A percentile compares a stretch with the other conserved stretches of the same genome.
These are phyloP conservation scores for Cicer yamashitae DNA, from an alignment of 306 rosid genomes.

Conservation along the genomic window DNA sequence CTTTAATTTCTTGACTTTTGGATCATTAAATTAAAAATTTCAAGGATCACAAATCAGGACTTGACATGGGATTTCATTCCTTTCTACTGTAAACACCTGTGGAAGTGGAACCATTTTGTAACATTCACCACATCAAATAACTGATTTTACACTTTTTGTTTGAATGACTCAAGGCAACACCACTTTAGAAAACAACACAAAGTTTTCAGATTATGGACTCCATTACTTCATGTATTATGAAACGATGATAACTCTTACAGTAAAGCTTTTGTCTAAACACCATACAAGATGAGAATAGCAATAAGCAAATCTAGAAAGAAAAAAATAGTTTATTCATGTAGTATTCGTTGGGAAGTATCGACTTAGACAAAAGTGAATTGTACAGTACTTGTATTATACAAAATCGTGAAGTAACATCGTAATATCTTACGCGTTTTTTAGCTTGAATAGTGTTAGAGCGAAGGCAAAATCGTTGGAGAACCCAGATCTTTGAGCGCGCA, in stretches of 20 bases:
- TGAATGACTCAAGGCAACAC: neutral
- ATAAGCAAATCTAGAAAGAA: neutral
- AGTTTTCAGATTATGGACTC: neutral
- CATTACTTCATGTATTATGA: neutral
- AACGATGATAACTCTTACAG: neutral
- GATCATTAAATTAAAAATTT: conserved; percentile 11
- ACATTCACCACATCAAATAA: neutral
- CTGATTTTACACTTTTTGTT: conserved; percentile 9
- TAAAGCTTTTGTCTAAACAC: neutral
- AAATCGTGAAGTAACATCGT: too few relatives aligned
- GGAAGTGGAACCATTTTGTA: conserved; percentile 1
- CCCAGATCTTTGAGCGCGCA: too few relatives aligned
- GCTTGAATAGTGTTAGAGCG: too few relatives aligned
- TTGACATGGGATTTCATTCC: conserved; percentile 7
- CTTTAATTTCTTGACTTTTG: too few relatives aligned
- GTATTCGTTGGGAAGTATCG: too few relatives aligned
- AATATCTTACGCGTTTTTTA: too few relatives aligned
- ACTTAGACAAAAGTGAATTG: too few relatives aligned
- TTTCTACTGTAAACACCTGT: conserved; percentile 1
- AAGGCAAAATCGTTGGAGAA: too few relatives aligned
- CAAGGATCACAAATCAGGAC: neutral
- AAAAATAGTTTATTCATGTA: too few relatives aligned
- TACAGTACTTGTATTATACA: too few relatives aligned
- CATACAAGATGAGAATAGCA: neutral
- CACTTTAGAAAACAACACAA: neutral